Base-by-base conservation (phyloP, 306 rosid species). In the Carpinus viminea region DNA sequence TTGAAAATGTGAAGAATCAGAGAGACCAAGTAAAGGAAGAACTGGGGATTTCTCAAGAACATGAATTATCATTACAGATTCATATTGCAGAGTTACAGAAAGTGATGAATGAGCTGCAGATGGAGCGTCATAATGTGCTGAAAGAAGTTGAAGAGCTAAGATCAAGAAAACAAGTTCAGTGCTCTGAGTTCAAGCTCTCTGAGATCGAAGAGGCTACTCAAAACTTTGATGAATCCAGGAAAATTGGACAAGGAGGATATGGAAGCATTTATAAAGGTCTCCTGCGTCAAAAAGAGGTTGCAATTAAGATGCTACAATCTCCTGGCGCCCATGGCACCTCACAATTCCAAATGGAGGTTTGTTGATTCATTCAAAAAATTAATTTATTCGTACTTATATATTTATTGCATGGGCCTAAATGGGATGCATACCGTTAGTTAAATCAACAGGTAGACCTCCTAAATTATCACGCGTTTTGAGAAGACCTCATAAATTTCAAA, bases 171-270 rank as follows among this genome's bases (percentile, higher is more conserved):
- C 89, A 82, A 86, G 53, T 56, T 81, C 90, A 77, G 73, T 91
- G 86, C 81, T 80, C 87, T n/a, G 97, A 92, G 54, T 89, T 95
- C 79, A 82, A 90, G 24, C 82, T 82, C 78, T 15, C 55, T 4
- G 98, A 95, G 84, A 85, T 95, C 48, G 80, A 82, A 77, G 89
- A 93, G 86, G 96, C 98, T 16, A 93, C 97, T 52, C 45, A 20
- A 56, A 83, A 79, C 77, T 91, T 93, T 65, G 75, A 88, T 80
- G 85, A 80, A 8, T 84, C 91, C 46, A 70, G 75, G 36, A 91
- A 86, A 93, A 93, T 95, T 11, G 98, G 99, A 78, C 94, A 91
- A 84, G 99, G 98, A 28, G 98, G 99, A 75, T 95, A 93, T 75
- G 99, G 99, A 82, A 93, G 80, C 55, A 84, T 95, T 76, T 93